These are phyloP conservation scores for Corrigiola litoralis DNA, from an alignment of 179 eudicot genomes.

Conservation along the genomic window DNA sequence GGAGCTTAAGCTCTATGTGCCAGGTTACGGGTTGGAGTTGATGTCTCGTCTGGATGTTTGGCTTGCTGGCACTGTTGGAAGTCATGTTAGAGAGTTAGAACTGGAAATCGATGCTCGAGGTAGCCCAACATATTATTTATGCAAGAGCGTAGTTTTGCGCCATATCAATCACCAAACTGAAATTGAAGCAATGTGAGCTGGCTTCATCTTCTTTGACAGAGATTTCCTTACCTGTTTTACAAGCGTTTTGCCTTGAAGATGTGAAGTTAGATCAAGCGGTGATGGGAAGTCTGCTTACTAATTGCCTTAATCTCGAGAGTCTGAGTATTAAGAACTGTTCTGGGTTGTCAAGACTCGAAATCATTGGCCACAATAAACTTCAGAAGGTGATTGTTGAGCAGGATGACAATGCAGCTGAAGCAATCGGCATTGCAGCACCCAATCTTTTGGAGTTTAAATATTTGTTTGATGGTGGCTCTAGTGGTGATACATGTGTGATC, in stretches of 20 bases:
- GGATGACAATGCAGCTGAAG: neutral
- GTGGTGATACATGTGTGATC: neutral
- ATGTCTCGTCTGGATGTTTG: slow-evolving; percentile 9
- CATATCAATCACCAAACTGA: neutral
- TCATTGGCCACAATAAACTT: slow-evolving; percentile 4
- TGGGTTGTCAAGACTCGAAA: slow-evolving; percentile 8
- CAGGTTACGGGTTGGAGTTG: neutral
- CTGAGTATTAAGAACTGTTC: neutral
- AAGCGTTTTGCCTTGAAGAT: neutral
- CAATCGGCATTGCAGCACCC: neutral
- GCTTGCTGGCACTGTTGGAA: slow-evolving; percentile 13
- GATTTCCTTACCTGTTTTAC: neutral
- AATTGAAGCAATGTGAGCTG: slow-evolving; percentile 1
- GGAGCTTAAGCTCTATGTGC: neutral
- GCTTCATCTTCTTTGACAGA: neutral
- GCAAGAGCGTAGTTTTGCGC: slow-evolving; percentile 6
- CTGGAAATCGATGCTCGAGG: neutral
- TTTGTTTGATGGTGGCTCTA: neutral
- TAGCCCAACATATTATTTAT: slow-evolving; percentile 2
- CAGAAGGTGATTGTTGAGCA: slow-evolving; percentile 1
- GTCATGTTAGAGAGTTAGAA: neutral
- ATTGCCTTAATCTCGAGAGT: slow-evolving; percentile 5
- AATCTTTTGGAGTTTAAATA: slow-evolving; percentile 1
- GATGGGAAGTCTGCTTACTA: neutral
- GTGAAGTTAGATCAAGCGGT: slow-evolving; percentile 1